Conservation (phyloP, 306 rosid genomes). For the Begonia fuchsioides region DNA sequence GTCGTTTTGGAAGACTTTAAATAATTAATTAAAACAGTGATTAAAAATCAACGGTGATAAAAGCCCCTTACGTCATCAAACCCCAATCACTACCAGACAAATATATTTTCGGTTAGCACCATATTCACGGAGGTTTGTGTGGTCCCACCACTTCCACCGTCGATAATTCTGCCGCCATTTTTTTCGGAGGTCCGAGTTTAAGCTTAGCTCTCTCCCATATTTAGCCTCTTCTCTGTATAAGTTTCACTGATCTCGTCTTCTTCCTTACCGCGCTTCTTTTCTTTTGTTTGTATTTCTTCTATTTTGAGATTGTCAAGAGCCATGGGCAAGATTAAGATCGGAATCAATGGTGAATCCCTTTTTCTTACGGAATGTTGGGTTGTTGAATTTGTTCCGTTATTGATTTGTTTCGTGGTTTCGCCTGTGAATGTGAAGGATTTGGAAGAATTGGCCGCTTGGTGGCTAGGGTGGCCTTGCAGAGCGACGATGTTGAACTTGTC, state of each 20-base stretch:
- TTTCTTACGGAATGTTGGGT: not conserved
- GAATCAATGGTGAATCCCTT: conserved; percentile 45
- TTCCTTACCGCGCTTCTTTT: not conserved
- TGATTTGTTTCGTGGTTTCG: not conserved
- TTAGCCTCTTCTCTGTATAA: not conserved
- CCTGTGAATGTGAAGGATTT: conserved; percentile 30
- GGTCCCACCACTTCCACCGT: not conserved
- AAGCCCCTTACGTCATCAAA: not conserved
- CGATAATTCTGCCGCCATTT: not conserved
- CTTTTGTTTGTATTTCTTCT: not conserved
- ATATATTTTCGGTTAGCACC: too few species aligned
- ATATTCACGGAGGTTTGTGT: not conserved
- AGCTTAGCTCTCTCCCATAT: too few species aligned
- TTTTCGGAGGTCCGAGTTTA: too few species aligned
- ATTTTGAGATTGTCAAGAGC: not conserved
- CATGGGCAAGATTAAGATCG: conserved; percentile 66
- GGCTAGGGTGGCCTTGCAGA: conserved; percentile 50
- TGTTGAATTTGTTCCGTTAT: not conserved
- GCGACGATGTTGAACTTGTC: conserved; percentile 54
- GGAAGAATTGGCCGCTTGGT: conserved; percentile 56
- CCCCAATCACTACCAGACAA: not conserved
- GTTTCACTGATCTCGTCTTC: not conserved
- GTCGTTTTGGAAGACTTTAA: too few species aligned
- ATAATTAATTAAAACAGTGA: too few species aligned
- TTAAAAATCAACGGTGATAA: not conserved